Conservation (phyloP, 1,139 yeast genomes). For the Barnettozyma hawaiiensis region DNA sequence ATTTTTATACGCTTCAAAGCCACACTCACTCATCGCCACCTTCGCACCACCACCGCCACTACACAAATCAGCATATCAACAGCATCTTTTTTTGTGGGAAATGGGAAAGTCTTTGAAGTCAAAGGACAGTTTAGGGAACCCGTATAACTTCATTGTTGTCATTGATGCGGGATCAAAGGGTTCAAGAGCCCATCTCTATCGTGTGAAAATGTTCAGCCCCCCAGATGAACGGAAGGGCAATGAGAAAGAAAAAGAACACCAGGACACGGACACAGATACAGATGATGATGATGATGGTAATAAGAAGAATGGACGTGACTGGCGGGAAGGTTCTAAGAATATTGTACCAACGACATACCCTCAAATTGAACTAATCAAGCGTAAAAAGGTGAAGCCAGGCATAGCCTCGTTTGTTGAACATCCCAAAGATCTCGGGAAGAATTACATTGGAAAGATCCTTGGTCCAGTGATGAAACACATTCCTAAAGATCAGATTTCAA, state of each 20-base stretch:
- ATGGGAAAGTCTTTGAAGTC: not conserved
- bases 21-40: too few relatives aligned
- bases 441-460: conserved; percentile 53
- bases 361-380: conserved; percentile 41
- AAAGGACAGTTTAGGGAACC: conserved; percentile 32
- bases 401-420: conserved; percentile 17
- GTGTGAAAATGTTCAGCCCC: not conserved
- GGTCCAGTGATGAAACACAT: conserved; percentile 51
- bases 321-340: conserved; percentile 2
- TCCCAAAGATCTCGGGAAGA: conserved; percentile 49
- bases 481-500: conserved; percentile 58
- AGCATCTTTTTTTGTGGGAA: not conserved
- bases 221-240: conserved; percentile 21
- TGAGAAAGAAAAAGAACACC: conserved; percentile 19
- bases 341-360: conserved; percentile 31
- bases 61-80: too few relatives aligned
- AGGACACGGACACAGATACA: not conserved
- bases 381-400: conserved; percentile 58
- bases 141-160: conserved; percentile 63
- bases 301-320: not conserved
- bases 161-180: conserved; percentile 86
- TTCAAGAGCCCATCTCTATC: conserved; percentile 65
- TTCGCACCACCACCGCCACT: too few relatives aligned
- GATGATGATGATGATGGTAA: conserved; percentile 5
- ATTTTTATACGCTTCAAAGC: too few relatives aligned